These are phyloP conservation scores for Ascocoryne sarcoides DNA, from an alignment of 2,329 filamentous ascomycete species.

Conservation along the genomic window DNA sequence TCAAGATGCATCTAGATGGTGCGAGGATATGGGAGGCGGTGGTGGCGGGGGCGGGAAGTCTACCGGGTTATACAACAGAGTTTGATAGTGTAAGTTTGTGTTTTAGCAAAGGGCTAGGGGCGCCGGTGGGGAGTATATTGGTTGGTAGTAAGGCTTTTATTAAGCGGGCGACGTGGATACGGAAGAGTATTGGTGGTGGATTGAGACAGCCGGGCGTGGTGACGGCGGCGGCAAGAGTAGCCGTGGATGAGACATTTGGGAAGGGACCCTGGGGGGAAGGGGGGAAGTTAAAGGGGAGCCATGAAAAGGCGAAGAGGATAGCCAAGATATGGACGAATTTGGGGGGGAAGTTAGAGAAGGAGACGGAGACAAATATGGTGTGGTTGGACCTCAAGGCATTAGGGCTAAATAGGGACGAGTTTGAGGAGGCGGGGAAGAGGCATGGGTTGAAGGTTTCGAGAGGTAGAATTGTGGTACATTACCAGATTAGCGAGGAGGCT, in stretches of 20 bases:
- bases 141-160: conserved; percentile 48
- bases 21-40: conserved; percentile 78
- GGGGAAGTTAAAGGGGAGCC: conserved; percentile 51
- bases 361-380: conserved; percentile 67
- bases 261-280: conserved; percentile 46
- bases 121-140: conserved; percentile 69
- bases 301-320: conserved; percentile 54
- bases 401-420: conserved; percentile 42
- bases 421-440: conserved; percentile 45
- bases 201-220: conserved; percentile 69
- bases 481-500: conserved; percentile 57
- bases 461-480: conserved; percentile 58
- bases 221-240: conserved; percentile 65
- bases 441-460: conserved; percentile 47
- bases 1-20: conserved; percentile 70
- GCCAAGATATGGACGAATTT: conserved; percentile 50
- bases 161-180: conserved; percentile 62
- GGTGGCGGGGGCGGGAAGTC: conserved; percentile 55
- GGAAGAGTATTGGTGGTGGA: conserved; percentile 75
- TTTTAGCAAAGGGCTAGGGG: conserved; percentile 76
- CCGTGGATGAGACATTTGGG: conserved; percentile 71
- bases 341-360: conserved; percentile 51
- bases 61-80: conserved; percentile 57
- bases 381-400: conserved; percentile 56
- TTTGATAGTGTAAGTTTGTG: conserved; percentile 72